Evolutionary conservation across 352 stramenopile species (phyloP), one percentile per base, ranked within the genome.

Genomic region (Phytophthora hybrid): DNA sequence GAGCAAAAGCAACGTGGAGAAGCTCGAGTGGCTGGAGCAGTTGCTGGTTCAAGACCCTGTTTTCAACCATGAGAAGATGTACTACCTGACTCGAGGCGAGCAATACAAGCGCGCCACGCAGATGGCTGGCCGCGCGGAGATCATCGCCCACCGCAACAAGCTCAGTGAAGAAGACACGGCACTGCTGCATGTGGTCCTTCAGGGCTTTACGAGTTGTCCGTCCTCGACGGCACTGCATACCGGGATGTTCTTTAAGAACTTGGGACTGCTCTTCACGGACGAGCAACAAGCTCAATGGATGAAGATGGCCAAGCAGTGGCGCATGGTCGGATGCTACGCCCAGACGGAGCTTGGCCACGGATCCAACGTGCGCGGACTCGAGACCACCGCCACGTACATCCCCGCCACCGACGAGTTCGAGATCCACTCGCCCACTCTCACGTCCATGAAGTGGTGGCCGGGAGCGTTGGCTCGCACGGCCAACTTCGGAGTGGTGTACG

Each of bases 361-460:
- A 49, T 96, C 85, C 39, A 97, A 97, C 59, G 77, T 94, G n/a
- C 86, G 82, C 13, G 85, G 82, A 29, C 84, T 99, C 18, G 94
- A 99, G 81, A 99, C 97, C 2, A 99, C 96, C 4, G 97, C 97
- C 29, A 98, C 93, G 10, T 99, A 97, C 81, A 68, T 98, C 32
- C 84, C 82, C 18, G 84, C 93, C 39, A 90, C 77, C 1, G 88
- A 98, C 65, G 94, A 97, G 77, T 99, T 97, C 63, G 85, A 98
- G 39, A 97, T 99, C 63, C 79, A 99, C 81, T 97, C 94, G 31
- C 97, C 97, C 1, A 99, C 96, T 10, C 74, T 99, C 49, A 98
- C 93, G 10, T 94, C 89, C 44, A 92, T 88, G 69, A 99, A 99
- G 78, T 99, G 97, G 87, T 99, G 97, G 98, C 95, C 96, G 9